Conservation (phyloP, 805 yeast genomes). For the Saturnispora dispora region DNA sequence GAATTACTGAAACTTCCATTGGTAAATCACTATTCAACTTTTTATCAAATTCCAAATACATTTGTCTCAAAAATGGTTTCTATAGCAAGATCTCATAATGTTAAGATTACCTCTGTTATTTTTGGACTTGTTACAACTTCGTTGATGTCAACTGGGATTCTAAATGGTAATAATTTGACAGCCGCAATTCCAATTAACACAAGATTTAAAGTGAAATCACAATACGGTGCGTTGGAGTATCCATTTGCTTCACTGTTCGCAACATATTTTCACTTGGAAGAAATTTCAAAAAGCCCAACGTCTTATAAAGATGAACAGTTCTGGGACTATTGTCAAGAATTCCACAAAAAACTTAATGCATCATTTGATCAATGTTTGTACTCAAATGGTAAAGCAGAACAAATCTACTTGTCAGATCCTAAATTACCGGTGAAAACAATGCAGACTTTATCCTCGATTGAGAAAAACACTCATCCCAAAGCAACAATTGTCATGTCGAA, state of each 20-base stretch:
- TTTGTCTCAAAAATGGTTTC: neutral
- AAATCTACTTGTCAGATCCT: neutral
- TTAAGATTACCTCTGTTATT: slow-evolving; percentile 9
- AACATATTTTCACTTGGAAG: slow-evolving; percentile 3
- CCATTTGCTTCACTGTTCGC: slow-evolving; percentile 11
- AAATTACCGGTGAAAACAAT: neutral
- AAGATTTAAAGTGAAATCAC: neutral
- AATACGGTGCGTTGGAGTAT: neutral
- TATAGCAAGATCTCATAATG: neutral
- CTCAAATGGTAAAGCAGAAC: slow-evolving; percentile 5
- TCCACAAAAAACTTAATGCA: slow-evolving; percentile 3
- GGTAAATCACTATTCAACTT: slow-evolving; percentile 2
- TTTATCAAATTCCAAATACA: neutral
- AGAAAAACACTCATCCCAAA: slow-evolving; percentile 4
- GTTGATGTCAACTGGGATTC: neutral
- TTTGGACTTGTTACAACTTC: slow-evolving; percentile 8
- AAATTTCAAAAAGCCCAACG: neutral
- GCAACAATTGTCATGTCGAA: slow-evolving; percentile 11
- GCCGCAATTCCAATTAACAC: slow-evolving; percentile 10
- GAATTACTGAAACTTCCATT: slow-evolving; percentile 1
- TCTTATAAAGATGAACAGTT: neutral
- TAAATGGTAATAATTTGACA: slow-evolving; percentile 1
- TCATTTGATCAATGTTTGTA: slow-evolving; percentile 1
- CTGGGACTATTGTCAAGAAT: slow-evolving; percentile 2
- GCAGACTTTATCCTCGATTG: neutral